Percentiles rank a stretch among this genome's conserved stretches.
Evolutionary conservation across 305 asterid species (phyloP).

Genomic region (Plantago coronopus): DNA sequence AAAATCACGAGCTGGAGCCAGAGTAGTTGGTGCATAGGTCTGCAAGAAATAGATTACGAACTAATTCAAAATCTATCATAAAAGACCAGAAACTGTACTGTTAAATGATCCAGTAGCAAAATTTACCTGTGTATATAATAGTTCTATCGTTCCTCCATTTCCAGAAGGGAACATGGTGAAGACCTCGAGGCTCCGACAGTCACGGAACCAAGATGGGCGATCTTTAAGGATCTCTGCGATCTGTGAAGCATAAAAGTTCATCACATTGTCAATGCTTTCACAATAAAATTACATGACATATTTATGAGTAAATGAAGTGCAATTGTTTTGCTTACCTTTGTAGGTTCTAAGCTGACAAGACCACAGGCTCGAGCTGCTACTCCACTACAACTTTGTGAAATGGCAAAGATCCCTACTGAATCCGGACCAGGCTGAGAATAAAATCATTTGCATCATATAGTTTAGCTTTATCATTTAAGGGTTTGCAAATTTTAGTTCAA

Average conservation of each 20-base stretch:
- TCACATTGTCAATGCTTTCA: conserved; percentile 3
- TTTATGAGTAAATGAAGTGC: neutral
- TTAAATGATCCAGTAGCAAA: neutral
- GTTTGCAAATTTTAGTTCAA: conserved; percentile 5
- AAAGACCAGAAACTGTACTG: neutral
- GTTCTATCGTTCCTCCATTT: conserved; percentile 87
- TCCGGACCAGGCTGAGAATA: conserved; percentile 98
- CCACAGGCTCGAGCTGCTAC: conserved; percentile 99
- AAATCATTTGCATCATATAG: neutral
- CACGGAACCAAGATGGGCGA: conserved; percentile 87
- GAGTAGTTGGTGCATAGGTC: conserved; percentile 87
- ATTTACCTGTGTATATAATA: conserved; percentile 72
- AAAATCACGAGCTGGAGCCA: conserved; percentile 93
- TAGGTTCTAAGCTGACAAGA: conserved; percentile 92
- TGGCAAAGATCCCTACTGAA: conserved; percentile 96
- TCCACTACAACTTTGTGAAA: conserved; percentile 87
- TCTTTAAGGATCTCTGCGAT: conserved; percentile 94
- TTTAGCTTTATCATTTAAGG: neutral
- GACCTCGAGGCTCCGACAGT: conserved; percentile 86
- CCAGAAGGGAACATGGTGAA: conserved; percentile 87
- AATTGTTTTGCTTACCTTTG: conserved; percentile 47
- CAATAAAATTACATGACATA: neutral
- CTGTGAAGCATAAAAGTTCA: conserved; percentile 32
- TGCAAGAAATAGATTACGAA: conserved; percentile 26
- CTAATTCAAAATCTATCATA: neutral